Evolutionary conservation across 805 yeast genomes (phyloP).

Genomic region (Hanseniaspora occidentalis): DNA sequence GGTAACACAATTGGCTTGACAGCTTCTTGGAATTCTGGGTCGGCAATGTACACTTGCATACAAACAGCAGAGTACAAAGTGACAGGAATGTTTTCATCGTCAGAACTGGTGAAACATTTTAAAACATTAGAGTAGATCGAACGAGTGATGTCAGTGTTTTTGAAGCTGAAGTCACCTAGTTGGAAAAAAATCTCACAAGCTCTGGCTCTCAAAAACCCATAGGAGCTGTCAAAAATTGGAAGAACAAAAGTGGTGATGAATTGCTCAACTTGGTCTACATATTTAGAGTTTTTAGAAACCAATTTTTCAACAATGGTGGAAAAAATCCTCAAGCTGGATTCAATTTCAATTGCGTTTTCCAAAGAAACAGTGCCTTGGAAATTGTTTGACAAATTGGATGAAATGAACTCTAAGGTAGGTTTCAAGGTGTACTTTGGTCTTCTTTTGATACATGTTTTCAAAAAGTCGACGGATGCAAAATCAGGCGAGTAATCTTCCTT

Average conservation of each 20-base stretch:
- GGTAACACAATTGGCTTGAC: slow-evolving; percentile 59
- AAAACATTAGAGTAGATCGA: slow-evolving; percentile 35
- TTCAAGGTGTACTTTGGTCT: slow-evolving; percentile 48
- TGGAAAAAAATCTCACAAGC: slow-evolving; percentile 53
- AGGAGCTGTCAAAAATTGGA: slow-evolving; percentile 55
- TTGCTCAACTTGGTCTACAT: slow-evolving; percentile 49
- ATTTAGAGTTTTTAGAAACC: slow-evolving; percentile 42
- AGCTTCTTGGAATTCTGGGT: slow-evolving; percentile 55
- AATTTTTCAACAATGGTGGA: slow-evolving; percentile 59
- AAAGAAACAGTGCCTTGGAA: slow-evolving; percentile 19
- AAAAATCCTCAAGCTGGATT: slow-evolving; percentile 68
- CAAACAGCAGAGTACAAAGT: slow-evolving; percentile 78
- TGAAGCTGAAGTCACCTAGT: slow-evolving; percentile 49
- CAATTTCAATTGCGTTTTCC: slow-evolving; percentile 53
- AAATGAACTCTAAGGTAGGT: slow-evolving; percentile 49
- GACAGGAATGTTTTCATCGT: slow-evolving; percentile 51
- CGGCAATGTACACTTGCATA: slow-evolving; percentile 61
- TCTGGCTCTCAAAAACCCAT: slow-evolving; percentile 64
- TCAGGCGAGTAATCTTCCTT: slow-evolving; percentile 61
- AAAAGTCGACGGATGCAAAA: slow-evolving; percentile 61
- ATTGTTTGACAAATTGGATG: slow-evolving; percentile 29
- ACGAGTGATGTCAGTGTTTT: slow-evolving; percentile 25
- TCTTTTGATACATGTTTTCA: slow-evolving; percentile 60
- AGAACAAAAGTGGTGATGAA: slow-evolving; percentile 52
- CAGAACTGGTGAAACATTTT: slow-evolving; percentile 24